Conservation (phyloP, 192 early-diverging fungal genomes). For the Coemansia reversa region DNA sequence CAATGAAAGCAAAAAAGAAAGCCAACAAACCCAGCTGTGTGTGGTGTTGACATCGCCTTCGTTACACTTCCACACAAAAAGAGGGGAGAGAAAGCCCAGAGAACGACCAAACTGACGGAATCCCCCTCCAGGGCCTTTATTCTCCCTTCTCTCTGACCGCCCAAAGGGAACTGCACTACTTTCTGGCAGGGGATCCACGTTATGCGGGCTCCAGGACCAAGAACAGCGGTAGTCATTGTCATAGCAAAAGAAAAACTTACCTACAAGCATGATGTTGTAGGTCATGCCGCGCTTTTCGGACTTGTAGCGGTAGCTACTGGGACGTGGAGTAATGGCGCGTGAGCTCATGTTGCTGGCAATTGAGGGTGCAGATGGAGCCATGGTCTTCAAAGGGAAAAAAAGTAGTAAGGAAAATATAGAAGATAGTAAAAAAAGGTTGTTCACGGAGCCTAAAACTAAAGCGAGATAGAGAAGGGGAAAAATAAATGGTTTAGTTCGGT, state of each 20-base stretch:
- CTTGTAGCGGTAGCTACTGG: constrained; percentile 75
- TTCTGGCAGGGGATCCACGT: neutral
- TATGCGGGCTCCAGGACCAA: neutral
- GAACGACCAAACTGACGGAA: neutral
- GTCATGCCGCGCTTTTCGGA: constrained; percentile 94
- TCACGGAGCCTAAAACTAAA: constrained; percentile 4
- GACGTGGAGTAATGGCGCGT: constrained; percentile 51
- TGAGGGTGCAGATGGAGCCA: constrained; percentile 54
- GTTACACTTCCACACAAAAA: neutral
- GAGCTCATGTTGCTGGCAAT: constrained; percentile 52
- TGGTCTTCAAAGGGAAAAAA: constrained; percentile 6
- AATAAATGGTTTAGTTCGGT: neutral
- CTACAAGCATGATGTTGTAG: constrained; percentile 98
- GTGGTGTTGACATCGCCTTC: neutral
- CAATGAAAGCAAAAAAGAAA: neutral
- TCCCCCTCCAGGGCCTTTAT: neutral
- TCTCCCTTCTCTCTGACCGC: neutral
- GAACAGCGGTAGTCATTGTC: neutral
- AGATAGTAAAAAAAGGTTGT: constrained; percentile 7
- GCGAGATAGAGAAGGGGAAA: neutral
- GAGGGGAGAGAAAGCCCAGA: neutral
- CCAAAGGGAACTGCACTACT: neutral
- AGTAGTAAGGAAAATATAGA: constrained; percentile 2
- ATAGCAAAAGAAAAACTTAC: constrained; percentile 53
- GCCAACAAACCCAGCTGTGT: neutral